Percentiles rank a stretch among this genome's conserved stretches.
Conservation (phyloP, 2,329 filamentous ascomycete genomes). For the Penicillium digitatum region DNA sequence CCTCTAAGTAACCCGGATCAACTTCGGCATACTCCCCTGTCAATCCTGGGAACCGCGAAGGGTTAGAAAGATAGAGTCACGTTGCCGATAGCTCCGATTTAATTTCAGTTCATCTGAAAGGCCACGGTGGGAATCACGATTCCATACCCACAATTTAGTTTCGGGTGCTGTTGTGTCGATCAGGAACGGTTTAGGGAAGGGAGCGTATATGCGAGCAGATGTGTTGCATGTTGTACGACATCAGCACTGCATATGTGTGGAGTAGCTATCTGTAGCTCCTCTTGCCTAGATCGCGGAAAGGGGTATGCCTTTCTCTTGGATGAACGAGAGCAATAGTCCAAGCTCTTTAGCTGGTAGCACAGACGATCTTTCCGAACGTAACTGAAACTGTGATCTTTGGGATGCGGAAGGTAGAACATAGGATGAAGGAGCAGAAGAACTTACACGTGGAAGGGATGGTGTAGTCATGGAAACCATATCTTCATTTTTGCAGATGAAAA, state of each 20-base stretch:
- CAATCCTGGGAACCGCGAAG: not conserved
- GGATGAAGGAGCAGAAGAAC: not conserved
- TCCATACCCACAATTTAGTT: not conserved
- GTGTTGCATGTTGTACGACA: not conserved
- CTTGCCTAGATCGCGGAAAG: too few relatives aligned
- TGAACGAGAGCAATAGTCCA: not conserved
- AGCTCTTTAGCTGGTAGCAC: not conserved
- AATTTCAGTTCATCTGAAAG: not conserved
- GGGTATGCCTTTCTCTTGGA: not conserved
- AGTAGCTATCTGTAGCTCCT: too few relatives aligned
- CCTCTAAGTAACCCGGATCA: not conserved
- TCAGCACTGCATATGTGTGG: too few relatives aligned
- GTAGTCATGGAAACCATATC: too few relatives aligned
- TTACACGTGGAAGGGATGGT: too few relatives aligned
- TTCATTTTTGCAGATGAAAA: too few relatives aligned
- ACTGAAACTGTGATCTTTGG: not conserved
- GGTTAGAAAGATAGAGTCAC: not conserved
- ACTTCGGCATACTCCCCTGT: not conserved
- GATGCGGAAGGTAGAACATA: not conserved
- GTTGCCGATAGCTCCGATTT: not conserved
- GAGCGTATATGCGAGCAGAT: not conserved
- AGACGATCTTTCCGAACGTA: not conserved
- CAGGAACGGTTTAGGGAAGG: not conserved
- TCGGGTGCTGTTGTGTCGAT: not conserved
- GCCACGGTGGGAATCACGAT: not conserved